These are phyloP conservation scores for Blastobotrys serpentis DNA, from an alignment of 1,139 yeast genomes.

Conservation along the genomic window DNA sequence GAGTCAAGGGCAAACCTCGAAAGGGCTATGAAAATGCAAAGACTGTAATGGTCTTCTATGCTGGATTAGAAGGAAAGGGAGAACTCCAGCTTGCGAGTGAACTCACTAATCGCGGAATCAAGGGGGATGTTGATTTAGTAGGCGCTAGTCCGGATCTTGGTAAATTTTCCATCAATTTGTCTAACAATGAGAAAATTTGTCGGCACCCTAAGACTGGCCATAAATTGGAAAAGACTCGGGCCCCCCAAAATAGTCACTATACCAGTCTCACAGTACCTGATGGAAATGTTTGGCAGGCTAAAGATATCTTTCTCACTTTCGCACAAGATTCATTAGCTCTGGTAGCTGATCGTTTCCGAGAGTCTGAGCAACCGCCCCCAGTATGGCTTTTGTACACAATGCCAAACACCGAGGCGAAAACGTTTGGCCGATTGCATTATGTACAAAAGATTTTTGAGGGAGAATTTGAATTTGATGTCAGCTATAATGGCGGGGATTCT, in stretches of 20 bases:
- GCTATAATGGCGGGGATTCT: constrained; percentile 43
- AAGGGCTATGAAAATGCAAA: constrained; percentile 47
- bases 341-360: constrained; percentile 43
- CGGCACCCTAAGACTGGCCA: constrained; percentile 33
- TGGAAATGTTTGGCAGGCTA: constrained; percentile 75
- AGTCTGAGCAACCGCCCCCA: constrained; percentile 36
- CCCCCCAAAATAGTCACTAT: constrained; percentile 54
- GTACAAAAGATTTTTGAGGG: constrained; percentile 76
- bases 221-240: constrained; percentile 32
- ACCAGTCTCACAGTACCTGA: constrained; percentile 71
- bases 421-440: constrained; percentile 75
- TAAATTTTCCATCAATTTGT: constrained; percentile 33
- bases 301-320: constrained; percentile 68
- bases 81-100: constrained; percentile 32
- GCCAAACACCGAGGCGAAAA: constrained; percentile 51
- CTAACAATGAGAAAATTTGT: constrained; percentile 34
- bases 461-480: constrained; percentile 70
- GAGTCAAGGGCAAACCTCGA: constrained; percentile 62
- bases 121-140: constrained; percentile 33
- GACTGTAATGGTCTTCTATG: constrained; percentile 73
- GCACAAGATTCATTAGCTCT: constrained; percentile 63
- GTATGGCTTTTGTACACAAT: constrained; percentile 48
- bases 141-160: constrained; percentile 42
- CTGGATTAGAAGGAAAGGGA: constrained; percentile 65
- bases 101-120: constrained; percentile 30